Evolutionary conservation across 768 basidiomycete genomes (phyloP).

Genomic region (Boletellus sp.): DNA sequence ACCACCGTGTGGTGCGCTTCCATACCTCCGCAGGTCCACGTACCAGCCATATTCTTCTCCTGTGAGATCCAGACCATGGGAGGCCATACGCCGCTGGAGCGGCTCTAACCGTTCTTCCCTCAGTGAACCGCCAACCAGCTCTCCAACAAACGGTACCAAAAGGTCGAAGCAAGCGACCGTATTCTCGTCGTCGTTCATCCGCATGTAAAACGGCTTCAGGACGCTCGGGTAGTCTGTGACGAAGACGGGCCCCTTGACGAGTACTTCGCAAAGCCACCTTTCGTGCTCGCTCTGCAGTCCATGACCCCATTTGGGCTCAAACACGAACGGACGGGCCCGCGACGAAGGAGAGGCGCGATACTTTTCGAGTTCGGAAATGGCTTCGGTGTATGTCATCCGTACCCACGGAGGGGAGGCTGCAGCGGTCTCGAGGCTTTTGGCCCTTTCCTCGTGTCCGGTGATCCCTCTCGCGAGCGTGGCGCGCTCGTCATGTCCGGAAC

Average conservation of each 20-base stretch:
- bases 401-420: constrained; percentile 50
- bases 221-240: constrained; percentile 82
- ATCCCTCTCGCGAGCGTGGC: constrained; percentile 31
- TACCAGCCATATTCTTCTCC: constrained; percentile 64
- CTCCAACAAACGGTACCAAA: constrained; percentile 82
- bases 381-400: constrained; percentile 76
- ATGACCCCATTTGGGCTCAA: constrained; percentile 62
- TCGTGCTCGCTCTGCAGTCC: constrained; percentile 89
- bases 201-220: constrained; percentile 98
- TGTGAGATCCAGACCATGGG: constrained; percentile 41
- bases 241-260: constrained; percentile 77
- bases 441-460: constrained; percentile 34
- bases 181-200: constrained; percentile 49
- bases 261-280: constrained; percentile 74
- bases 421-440: constrained; percentile 35
- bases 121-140: constrained; percentile 89
- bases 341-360: constrained; percentile 27
- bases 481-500: constrained; percentile 30
- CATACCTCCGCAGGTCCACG: constrained; percentile 75
- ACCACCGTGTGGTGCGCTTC: constrained; percentile 89
- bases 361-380: constrained; percentile 53
- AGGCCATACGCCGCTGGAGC: constrained; percentile 49
- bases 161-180: constrained; percentile 97
- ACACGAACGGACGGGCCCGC: constrained; percentile 42
- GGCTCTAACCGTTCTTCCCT: constrained; percentile 68